Base-by-base conservation (phyloP, 306 rosid genomes). In the Medicago ruthenica region DNA sequence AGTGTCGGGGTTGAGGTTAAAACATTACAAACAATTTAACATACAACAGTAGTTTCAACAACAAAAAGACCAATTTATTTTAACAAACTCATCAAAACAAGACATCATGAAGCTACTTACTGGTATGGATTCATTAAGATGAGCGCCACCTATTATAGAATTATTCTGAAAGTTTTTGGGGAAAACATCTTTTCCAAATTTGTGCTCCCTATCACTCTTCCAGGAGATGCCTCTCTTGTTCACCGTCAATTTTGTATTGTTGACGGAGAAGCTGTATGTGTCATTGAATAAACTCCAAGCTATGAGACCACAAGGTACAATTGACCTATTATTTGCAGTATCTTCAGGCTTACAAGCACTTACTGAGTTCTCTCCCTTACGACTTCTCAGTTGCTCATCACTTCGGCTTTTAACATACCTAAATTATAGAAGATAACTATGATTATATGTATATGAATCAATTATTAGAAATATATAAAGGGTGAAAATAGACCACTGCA, bases 201-300 rank as follows among this genome's bases (percentile, higher is more conserved):
- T 95, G 82, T 90, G 92, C 8, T 92, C 93, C 86, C 89, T 87
- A 15, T 95, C 97, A 84, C 99, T 95, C 87, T 88, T 87, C 99
- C 99, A 95, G 3, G 99, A 77, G 27, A 95, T 95, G 53, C 2
- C 93, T 9, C 27, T 84, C 90, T 92, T 95, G 89, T 92, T 92
- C 81, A 95, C 86, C 0, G 12, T 1, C 71, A 89, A 83, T 22
- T 9, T 31, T 37, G 13, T 70, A 50, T 55, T 60, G 27, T 79
- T 76, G 62, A 77, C 84, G 2, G 97, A 62, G 85, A 95, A 92
- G 67, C 0, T 47, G 82, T 95, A 95, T 2, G 98, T 95, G 70
- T 95, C 98, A 7, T 95, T 95, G 81, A 95, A 95, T 86, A 95
- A 82, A 76, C 98, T 95, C 98, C 98, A 95, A 34, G 98, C 97